Conservation (phyloP, 306 rosid species). For the Datisca glomerata region DNA sequence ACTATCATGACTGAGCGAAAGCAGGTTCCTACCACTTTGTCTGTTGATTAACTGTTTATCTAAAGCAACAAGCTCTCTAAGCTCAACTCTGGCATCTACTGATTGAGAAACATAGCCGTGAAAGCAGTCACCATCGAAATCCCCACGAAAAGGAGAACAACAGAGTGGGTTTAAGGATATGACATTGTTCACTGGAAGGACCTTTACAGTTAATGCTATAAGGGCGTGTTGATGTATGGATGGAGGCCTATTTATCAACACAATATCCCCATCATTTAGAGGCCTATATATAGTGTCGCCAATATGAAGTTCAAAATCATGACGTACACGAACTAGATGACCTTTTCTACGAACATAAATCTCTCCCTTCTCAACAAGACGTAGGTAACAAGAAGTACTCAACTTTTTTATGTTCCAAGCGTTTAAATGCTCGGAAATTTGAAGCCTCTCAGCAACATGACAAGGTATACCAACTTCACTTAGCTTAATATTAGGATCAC, state of each 20-base stretch:
- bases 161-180: slow-evolving; percentile 78
- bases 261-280: slow-evolving; percentile 55
- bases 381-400: slow-evolving; percentile 39
- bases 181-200: slow-evolving; percentile 59
- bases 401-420: slow-evolving; percentile 46
- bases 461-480: slow-evolving; percentile 74
- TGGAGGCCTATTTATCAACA: slow-evolving; percentile 91
- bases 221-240: slow-evolving; percentile 93
- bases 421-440: slow-evolving; percentile 54
- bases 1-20: slow-evolving; percentile 87
- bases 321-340: slow-evolving; percentile 24
- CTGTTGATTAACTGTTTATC: slow-evolving; percentile 68
- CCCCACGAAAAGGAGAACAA: slow-evolving; percentile 91
- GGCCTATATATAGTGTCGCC: slow-evolving; percentile 75
- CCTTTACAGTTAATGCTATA: slow-evolving; percentile 53
- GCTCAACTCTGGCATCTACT: slow-evolving; percentile 63
- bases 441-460: slow-evolving; percentile 72
- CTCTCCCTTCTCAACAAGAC: slow-evolving; percentile 49
- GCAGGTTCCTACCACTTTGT: slow-evolving; percentile 80
- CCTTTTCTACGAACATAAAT: slow-evolving; percentile 48
- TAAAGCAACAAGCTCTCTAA: slow-evolving; percentile 66
- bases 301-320: slow-evolving; percentile 33
- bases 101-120: slow-evolving; percentile 93
- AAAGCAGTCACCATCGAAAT: slow-evolving; percentile 97
- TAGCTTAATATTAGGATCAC: slow-evolving; percentile 80